Percentiles rank a stretch among this genome's conserved stretches.
Evolutionary conservation across 2,329 filamentous ascomycete species (phyloP).

Genomic region (Penicillium palitans): DNA sequence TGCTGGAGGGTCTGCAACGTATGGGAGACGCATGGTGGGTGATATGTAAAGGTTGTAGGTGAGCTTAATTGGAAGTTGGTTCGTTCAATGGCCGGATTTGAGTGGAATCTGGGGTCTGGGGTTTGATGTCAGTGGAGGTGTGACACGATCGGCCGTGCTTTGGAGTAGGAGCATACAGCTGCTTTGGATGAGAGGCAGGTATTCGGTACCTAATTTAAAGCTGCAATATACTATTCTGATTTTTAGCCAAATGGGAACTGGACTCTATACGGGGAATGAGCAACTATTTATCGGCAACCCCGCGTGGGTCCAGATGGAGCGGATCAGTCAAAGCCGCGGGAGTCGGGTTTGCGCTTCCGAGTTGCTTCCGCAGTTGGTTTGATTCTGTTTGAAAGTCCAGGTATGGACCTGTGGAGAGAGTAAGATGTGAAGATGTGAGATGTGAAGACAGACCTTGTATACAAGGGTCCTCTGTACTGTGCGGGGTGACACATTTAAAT

Average conservation of each 20-base stretch:
- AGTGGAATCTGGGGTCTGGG: conserved; percentile 3
- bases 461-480: background rate
- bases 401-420: background rate
- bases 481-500: background rate
- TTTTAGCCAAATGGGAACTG: background rate
- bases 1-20: conserved; percentile 53
- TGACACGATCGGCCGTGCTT: background rate
- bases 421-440: background rate
- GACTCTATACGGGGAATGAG: background rate
- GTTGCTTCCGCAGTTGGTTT: background rate
- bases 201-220: background rate
- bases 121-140: background rate
- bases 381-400: background rate
- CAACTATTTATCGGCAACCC: conserved; percentile 23
- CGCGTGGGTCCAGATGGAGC: conserved; percentile 21
- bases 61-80: background rate
- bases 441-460: background rate
- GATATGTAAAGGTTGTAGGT: background rate
- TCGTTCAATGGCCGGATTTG: background rate
- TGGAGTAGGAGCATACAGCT: background rate
- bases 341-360: conserved; percentile 8
- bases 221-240: background rate
- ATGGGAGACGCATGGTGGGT: conserved; percentile 55
- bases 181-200: background rate
- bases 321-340: conserved; percentile 17